Base-by-base conservation (phyloP, 2,329 filamentous ascomycete species). In the Coccinonectria pachysandricola region DNA sequence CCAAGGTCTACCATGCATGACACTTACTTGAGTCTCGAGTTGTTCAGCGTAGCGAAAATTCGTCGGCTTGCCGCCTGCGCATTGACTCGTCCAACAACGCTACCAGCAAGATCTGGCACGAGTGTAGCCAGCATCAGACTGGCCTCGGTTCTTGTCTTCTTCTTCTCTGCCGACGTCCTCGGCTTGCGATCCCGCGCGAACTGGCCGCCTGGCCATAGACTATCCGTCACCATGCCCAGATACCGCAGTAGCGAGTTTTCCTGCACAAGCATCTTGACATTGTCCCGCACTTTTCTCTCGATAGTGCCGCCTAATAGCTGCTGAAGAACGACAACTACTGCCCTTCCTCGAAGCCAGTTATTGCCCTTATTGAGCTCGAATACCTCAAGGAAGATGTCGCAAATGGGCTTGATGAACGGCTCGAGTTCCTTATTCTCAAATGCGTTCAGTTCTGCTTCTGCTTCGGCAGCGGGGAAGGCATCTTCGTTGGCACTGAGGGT, bases 341-440 rank as follows among this genome's bases (percentile, higher is more conserved):
- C 91, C 12, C 91, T 77, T 1, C 91, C 92, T 20, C 92, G 81
- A 4, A 98, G 73, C 92, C 91, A 98, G 54, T 93, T 96, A 56
- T 92, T 95, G 20, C 88, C 87, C 34, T 80, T 78, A 53, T 95
- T 93, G 19, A 98, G 69, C 48, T 94, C 87, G 48, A 98, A 98
- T 0, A 86, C 74, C 51, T 98, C 91, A 10, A 98, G 71, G 57
- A 98, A 98, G 34, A 98, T 78, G 53, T 98, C 91, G 55, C 87
- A 95, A 35, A 98, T 95, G 4, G 91, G 92, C 52, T 95, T 98
- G 45, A 98, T 91, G 47, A 98, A 96, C 1, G 91, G 91, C 49
- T 93, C 86, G 3, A 86, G 65, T 43, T 94, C 85, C 45, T 77
- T 79, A 49, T 83, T 79, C 55, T 96, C 88, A 46, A 93, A 96